Base-by-base conservation (phyloP, 2,329 filamentous ascomycete genomes). In the Diaporthe citri region DNA sequence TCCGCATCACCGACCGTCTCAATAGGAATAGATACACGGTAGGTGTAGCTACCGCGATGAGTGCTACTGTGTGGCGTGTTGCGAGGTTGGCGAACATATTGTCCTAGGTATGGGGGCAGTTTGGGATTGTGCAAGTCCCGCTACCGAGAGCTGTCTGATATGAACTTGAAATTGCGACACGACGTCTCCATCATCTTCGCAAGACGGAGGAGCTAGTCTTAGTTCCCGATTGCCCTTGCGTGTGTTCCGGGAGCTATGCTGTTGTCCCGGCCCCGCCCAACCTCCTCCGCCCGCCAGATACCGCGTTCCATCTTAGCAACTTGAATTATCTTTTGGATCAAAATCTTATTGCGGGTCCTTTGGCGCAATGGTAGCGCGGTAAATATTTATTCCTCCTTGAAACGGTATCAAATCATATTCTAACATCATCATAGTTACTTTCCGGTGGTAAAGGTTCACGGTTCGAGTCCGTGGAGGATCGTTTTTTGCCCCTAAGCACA, bases 321-420 rank as follows among this genome's bases (percentile, higher is more conserved):
- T 39, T 39, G 12, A 12, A 39, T 5, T 13, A 13, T 3, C 4
- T 12, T 43, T 43, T 43, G 6, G 15, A 17, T 3, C 36, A 13
- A 1, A 6, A 22, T 28, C 17, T 2, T 36, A 34, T 13, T 46
- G 25, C 15, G 7, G 69, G 69, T 57, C 69, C 56, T 57, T 60
- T 71, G 69, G 69, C 69, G 69, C 69, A 71, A 71, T 71, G 69
- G 69, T 71, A 71, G 69, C 69, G 69, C 55, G 31, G 59, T 62
- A 28, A 20, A n/a, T 0, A 15, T 8, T 39, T 39, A 39, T 39
- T 5, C 12, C 10, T 39, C 36, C 34, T 10, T 39, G 12, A 13
- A 39, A 4, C 36, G 36, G 36, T 13, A 13, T 12, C 36, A 12
- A 10, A 25, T 10, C 28, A 41, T 0, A 1, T 22, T 43, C 59